Conservation (phyloP, 495 filamentous ascomycete genomes). For the Tuber microsphaerosporum region DNA sequence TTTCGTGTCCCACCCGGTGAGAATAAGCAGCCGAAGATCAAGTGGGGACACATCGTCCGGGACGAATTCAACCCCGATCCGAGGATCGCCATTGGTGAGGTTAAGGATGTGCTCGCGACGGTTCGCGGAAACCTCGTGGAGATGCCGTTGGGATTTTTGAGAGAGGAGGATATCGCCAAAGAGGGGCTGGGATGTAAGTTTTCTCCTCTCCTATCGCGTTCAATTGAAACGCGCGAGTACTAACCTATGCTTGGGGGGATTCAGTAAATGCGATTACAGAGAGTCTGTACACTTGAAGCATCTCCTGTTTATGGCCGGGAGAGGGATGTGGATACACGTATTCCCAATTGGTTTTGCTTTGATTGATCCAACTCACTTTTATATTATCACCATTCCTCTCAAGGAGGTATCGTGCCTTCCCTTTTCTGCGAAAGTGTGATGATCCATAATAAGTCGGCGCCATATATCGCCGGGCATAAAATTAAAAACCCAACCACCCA, state of each 20-base stretch:
- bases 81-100: slow-evolving; percentile 55
- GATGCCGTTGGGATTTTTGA: slow-evolving; percentile 87
- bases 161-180: slow-evolving; percentile 80
- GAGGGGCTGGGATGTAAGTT: slow-evolving; percentile 70
- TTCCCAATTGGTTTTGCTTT: not conserved
- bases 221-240: not conserved
- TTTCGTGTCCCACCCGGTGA: slow-evolving; percentile 53
- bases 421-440: not conserved
- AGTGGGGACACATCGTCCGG: slow-evolving; percentile 77
- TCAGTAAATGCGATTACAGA: slow-evolving; percentile 40
- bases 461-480: not conserved
- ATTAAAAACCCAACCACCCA: not conserved
- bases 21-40: slow-evolving; percentile 33
- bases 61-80: slow-evolving; percentile 64
- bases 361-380: not conserved
- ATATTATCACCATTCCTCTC: not conserved
- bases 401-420: not conserved
- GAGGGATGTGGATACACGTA: not conserved
- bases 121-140: slow-evolving; percentile 78
- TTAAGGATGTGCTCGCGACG: slow-evolving; percentile 72
- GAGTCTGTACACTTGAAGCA: slow-evolving; percentile 35
- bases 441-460: not conserved
- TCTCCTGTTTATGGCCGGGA: not conserved
- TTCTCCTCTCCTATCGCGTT: not conserved
- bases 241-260: not conserved